phyloP scores from a whole-genome alignment of 345 rosid genomes.

The Eucalyptus sp. region DNA sequence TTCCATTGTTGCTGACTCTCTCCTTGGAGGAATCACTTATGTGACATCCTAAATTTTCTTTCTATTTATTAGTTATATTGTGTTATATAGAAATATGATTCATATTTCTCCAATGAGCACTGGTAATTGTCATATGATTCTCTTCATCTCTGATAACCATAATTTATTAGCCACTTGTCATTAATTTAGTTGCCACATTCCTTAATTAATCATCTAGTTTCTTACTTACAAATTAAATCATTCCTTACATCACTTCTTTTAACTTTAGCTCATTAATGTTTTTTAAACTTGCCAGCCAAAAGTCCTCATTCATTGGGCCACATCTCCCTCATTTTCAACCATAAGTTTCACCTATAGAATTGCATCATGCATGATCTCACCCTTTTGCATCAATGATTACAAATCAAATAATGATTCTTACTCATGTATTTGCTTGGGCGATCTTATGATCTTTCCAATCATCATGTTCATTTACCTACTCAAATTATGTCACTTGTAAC shows the following conservation, averaged over 20 bases:
- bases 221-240: not conserved
- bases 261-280: too few species aligned
- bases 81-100: not conserved
- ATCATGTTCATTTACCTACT: not conserved
- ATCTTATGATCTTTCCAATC: not conserved
- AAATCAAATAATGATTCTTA: not conserved
- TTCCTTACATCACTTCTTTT: too few species aligned
- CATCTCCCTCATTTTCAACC: not conserved
- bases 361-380: not conserved
- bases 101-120: not conserved
- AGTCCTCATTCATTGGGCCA: not conserved
- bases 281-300: not conserved
- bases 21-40: not conserved
- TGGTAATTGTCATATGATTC: not conserved
- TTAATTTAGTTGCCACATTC: too few species aligned
- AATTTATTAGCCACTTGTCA: not conserved
- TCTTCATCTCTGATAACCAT: not conserved
- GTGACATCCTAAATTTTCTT: not conserved
- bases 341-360: not conserved
- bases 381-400: not conserved
- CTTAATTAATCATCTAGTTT: not conserved
- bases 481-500: not conserved
- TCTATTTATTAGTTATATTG: too few species aligned
- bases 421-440: not conserved
- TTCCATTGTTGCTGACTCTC: not conserved